Percentiles rank a stretch among this genome's conserved stretches.
These are phyloP conservation scores for Citrus maxima DNA, from an alignment of 345 rosid species.

Conservation along the genomic window DNA sequence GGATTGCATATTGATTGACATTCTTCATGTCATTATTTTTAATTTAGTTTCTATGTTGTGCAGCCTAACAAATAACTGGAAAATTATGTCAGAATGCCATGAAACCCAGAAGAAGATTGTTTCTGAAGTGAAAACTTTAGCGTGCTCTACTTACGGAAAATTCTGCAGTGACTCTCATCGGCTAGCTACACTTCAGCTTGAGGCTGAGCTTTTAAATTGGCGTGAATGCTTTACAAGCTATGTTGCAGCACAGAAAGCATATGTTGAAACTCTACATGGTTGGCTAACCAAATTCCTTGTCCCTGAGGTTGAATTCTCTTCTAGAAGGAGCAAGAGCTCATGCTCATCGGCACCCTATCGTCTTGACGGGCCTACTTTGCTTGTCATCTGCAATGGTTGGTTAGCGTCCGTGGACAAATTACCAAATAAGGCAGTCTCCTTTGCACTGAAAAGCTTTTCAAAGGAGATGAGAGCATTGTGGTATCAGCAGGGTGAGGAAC, in stretches of 20 bases:
- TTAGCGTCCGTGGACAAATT: conserved; percentile 39
- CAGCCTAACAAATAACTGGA: conserved; percentile 63
- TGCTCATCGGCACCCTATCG: conserved; percentile 32
- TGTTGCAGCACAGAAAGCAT: conserved; percentile 51
- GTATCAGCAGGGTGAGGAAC: conserved; percentile 67
- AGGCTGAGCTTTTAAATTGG: conserved; percentile 72
- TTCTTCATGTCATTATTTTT: conserved; percentile 9
- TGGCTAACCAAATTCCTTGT: conserved; percentile 68
- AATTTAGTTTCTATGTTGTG: conserved; percentile 14
- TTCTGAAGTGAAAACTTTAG: conserved; percentile 54
- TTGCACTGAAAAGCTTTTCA: conserved; percentile 57
- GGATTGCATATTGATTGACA: background rate
- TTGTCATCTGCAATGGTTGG: conserved; percentile 54
- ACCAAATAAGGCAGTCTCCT: conserved; percentile 43
- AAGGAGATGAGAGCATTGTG: conserved; percentile 55
- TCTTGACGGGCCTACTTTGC: conserved; percentile 51
- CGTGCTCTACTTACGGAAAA: conserved; percentile 45
- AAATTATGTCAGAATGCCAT: conserved; percentile 63
- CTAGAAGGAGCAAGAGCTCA: conserved; percentile 32
- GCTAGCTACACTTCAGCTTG: conserved; percentile 72
- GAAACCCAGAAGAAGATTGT: conserved; percentile 70
- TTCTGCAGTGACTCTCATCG: conserved; percentile 65
- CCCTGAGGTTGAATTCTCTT: conserved; percentile 56
- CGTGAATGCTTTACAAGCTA: conserved; percentile 48
- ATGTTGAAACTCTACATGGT: conserved; percentile 49